Evolutionary conservation across 83 land plant species (phyloP).

Genomic region (Picea engelmannii): DNA sequence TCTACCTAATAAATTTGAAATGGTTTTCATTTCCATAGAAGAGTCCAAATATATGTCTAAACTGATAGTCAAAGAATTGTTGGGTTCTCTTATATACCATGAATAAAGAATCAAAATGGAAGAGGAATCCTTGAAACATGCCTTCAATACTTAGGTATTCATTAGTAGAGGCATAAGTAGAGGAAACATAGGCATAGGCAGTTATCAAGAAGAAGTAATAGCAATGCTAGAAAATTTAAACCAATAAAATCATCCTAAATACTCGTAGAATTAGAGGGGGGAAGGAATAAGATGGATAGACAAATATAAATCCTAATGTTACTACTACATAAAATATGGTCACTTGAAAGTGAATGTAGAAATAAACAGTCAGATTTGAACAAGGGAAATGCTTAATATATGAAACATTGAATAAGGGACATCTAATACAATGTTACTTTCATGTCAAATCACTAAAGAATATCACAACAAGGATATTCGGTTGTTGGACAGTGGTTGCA

Average conservation of each 20-base stretch:
- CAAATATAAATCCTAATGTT: too few relatives aligned
- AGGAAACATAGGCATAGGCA: too few relatives aligned
- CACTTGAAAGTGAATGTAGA: too few relatives aligned
- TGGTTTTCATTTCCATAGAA: background rate
- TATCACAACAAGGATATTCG: background rate
- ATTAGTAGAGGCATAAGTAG: too few relatives aligned
- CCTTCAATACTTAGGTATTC: background rate
- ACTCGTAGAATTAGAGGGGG: background rate
- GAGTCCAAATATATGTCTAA: background rate
- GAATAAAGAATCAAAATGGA: background rate
- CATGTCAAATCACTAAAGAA: background rate
- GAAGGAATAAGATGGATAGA: background rate
- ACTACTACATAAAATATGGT: too few relatives aligned
- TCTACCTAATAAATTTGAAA: too few relatives aligned
- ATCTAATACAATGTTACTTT: background rate
- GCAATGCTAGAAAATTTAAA: too few relatives aligned
- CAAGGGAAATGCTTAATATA: background rate
- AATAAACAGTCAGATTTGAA: background rate
- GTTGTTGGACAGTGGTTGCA: background rate
- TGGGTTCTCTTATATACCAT: background rate
- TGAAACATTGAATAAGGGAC: background rate
- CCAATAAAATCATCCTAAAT: too few relatives aligned
- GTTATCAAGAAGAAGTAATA: too few relatives aligned
- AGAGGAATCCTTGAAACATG: background rate
- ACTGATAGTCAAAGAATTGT: too few relatives aligned